These are phyloP conservation scores for Kwoniella heveanensis DNA, from an alignment of 768 basidiomycete species.

Conservation along the genomic window DNA sequence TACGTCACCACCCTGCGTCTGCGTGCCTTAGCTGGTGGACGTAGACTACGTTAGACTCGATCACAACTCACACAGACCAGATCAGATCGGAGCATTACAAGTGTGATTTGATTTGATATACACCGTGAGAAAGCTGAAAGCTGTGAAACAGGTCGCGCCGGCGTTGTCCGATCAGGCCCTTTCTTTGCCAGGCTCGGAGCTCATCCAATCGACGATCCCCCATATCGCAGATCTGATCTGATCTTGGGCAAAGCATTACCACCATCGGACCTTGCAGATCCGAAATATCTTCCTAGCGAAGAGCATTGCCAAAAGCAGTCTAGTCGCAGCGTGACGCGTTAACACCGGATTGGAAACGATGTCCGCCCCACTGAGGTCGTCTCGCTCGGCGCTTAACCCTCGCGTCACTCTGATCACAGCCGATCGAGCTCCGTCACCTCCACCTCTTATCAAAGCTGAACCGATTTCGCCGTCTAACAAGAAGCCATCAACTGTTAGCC, in stretches of 20 bases:
- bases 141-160: neutral
- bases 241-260: too few species aligned
- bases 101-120: neutral
- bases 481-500: neutral
- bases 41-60: neutral
- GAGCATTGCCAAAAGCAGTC: neutral
- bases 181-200: too few species aligned
- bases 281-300: too few species aligned
- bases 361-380: neutral
- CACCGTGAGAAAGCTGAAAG: neutral
- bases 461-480: neutral
- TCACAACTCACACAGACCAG: too few species aligned
- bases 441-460: slow-evolving; percentile 5
- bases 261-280: too few species aligned
- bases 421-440: neutral
- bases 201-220: too few species aligned
- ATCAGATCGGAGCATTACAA: too few species aligned
- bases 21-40: neutral
- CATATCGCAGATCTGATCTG: too few species aligned
- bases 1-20: too few species aligned
- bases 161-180: neutral
- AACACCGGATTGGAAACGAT: too few species aligned
- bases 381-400: neutral
- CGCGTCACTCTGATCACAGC: neutral
- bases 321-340: neutral